phyloP scores from a whole-genome alignment of 352 stramenopile species.

The Thraustochytrium sp. region DNA sequence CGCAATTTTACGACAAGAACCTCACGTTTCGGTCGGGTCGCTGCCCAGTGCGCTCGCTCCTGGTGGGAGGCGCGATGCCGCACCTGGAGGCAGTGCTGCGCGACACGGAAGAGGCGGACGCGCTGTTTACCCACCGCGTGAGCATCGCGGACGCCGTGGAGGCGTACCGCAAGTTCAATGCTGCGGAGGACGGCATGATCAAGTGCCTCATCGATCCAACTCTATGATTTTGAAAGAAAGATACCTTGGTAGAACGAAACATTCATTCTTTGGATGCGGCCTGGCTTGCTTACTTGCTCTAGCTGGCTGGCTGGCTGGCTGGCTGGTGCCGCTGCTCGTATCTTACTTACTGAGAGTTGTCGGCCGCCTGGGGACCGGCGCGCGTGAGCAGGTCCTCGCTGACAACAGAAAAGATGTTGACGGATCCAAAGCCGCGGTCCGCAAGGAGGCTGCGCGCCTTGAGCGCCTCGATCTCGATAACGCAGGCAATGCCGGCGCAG shows the following conservation, averaged over 20 bases:
- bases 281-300: no score
- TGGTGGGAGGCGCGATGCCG: background rate
- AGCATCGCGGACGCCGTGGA: background rate
- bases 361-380: no score
- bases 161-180: conserved; percentile 29
- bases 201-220: conserved; percentile 38
- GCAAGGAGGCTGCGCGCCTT: background rate
- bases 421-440: background rate
- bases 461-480: conserved; percentile 31
- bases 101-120: background rate
- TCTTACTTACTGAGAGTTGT: no score
- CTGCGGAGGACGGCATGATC: conserved; percentile 15
- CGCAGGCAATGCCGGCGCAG: background rate
- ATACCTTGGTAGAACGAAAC: background rate
- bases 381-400: background rate
- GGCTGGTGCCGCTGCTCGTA: no score
- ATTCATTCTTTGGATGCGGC: no score
- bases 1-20: conserved; percentile 37
- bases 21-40: conserved; percentile 37
- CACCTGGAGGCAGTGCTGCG: background rate
- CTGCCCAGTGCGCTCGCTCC: conserved; percentile 28
- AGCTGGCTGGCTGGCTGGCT: no score
- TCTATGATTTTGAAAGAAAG: background rate
- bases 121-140: conserved; percentile 27
- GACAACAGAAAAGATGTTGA: background rate